Evolutionary conservation across 306 rosid species (phyloP).

Genomic region (Gastrolobium villosum): DNA sequence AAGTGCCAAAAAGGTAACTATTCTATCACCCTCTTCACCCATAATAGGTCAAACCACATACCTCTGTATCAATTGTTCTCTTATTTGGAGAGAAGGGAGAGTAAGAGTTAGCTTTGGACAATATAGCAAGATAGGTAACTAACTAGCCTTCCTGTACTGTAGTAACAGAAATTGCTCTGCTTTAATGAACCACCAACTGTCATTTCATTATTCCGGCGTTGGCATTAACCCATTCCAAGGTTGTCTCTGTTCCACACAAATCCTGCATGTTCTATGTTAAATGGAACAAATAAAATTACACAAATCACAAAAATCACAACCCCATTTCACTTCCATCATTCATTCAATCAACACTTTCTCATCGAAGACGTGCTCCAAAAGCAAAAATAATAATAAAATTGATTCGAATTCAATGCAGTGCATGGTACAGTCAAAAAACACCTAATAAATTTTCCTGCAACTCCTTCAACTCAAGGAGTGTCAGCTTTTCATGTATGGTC

Average conservation of each 20-base stretch:
- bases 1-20: too few relatives aligned
- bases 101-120: too few relatives aligned
- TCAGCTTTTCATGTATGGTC: slow-evolving; percentile 59
- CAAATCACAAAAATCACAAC: background rate
- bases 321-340: slow-evolving; percentile 30
- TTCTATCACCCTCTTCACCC: too few relatives aligned
- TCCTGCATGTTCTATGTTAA: background rate
- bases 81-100: too few relatives aligned
- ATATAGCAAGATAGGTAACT: too few relatives aligned
- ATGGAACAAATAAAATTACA: background rate
- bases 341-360: slow-evolving; percentile 38
- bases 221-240: slow-evolving; percentile 31
- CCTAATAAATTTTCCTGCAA: slow-evolving; percentile 48
- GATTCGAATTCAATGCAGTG: slow-evolving; percentile 44
- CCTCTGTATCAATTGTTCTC: too few relatives aligned
- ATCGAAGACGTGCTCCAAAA: slow-evolving; percentile 33
- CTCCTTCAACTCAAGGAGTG: slow-evolving; percentile 29
- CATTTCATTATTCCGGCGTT: slow-evolving; percentile 34
- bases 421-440: slow-evolving; percentile 42
- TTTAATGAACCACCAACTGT: slow-evolving; percentile 37
- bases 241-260: slow-evolving; percentile 35
- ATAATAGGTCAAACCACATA: too few relatives aligned
- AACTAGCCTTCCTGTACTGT: background rate
- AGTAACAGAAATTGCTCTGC: slow-evolving; percentile 13
- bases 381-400: slow-evolving; percentile 17